Conservation (phyloP, 108 stramenopile species). For the Fistulifera pelliculosa region DNA sequence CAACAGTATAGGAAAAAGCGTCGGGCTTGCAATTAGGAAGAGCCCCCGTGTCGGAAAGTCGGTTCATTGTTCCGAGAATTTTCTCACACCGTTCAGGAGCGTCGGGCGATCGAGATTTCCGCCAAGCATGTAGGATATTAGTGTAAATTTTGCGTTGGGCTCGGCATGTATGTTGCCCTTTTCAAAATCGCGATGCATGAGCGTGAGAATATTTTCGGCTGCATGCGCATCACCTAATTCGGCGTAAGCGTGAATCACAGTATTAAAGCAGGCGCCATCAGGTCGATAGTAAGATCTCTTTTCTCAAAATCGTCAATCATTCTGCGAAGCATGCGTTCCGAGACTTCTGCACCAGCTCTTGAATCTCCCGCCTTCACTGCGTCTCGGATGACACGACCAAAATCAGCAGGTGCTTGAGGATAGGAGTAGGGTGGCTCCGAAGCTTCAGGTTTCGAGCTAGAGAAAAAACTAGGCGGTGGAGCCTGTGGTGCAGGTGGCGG, state of each 20-base stretch:
- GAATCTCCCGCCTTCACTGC: no score
- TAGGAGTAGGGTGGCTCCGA: no score
- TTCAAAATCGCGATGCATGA: constrained; percentile 5
- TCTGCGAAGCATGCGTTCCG: constrained; percentile 5
- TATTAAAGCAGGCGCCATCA: constrained; percentile 10
- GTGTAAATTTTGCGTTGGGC: constrained; percentile 5
- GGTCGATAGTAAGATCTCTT: background rate
- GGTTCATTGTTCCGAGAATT: constrained; percentile 9
- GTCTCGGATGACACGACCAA: no score
- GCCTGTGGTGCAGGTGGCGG: no score
- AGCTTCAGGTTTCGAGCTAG: no score
- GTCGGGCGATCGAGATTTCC: constrained; percentile 17
- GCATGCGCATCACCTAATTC: background rate
- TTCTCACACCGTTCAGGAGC: constrained; percentile 22
- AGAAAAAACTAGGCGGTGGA: no score
- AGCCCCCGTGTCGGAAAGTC: constrained; percentile 2
- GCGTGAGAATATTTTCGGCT: constrained; percentile 6
- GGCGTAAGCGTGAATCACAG: constrained; percentile 8
- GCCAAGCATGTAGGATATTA: constrained; percentile 31
- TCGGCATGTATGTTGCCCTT: constrained; percentile 3
- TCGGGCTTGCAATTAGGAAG: constrained; percentile 6
- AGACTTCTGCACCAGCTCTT: background rate
- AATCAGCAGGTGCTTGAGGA: no score
- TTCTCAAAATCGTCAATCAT: constrained; percentile 1
- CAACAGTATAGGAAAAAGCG: constrained; percentile 5